These are phyloP conservation scores for Capronia americana DNA, from an alignment of 2,329 filamentous ascomycete genomes.

Conservation along the genomic window DNA sequence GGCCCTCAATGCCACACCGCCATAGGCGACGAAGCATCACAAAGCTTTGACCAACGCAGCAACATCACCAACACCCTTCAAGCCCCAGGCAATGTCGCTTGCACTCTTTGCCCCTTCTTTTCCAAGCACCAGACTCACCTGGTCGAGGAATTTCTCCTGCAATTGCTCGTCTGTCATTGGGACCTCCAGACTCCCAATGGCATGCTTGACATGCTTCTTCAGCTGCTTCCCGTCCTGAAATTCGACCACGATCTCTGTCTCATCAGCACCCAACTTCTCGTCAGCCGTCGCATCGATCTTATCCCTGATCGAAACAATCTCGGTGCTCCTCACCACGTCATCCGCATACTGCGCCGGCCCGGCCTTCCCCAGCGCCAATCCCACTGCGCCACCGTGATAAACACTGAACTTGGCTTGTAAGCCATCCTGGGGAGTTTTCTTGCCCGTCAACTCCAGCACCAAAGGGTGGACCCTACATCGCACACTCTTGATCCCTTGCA, in stretches of 20 bases:
- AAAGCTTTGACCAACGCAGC: constrained; percentile 40
- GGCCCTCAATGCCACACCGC: no score
- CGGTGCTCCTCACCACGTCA: constrained; percentile 51
- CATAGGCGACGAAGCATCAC: constrained; percentile 11
- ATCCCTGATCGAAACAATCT: constrained; percentile 53
- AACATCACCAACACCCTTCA: constrained; percentile 45
- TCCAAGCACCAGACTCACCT: constrained; percentile 53
- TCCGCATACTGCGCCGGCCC: constrained; percentile 61
- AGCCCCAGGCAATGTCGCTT: constrained; percentile 44
- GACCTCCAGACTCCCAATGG: constrained; percentile 57
- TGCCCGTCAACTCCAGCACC: constrained; percentile 61
- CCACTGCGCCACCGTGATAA: constrained; percentile 61
- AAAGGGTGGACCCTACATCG: constrained; percentile 58
- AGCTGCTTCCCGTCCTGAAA: constrained; percentile 48
- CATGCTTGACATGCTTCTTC: constrained; percentile 57
- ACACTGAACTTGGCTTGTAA: constrained; percentile 63
- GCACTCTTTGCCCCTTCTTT: constrained; percentile 45
- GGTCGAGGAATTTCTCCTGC: constrained; percentile 58
- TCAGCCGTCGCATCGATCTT: constrained; percentile 55
- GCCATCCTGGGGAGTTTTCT: constrained; percentile 57
- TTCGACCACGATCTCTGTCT: constrained; percentile 49
- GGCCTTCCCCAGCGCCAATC: constrained; percentile 58
- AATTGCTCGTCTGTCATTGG: constrained; percentile 57
- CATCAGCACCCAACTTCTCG: constrained; percentile 50
- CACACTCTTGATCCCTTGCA: constrained; percentile 49